These are phyloP conservation scores for Phytophthora kernoviae DNA, from an alignment of 352 stramenopile genomes.

Conservation along the genomic window DNA sequence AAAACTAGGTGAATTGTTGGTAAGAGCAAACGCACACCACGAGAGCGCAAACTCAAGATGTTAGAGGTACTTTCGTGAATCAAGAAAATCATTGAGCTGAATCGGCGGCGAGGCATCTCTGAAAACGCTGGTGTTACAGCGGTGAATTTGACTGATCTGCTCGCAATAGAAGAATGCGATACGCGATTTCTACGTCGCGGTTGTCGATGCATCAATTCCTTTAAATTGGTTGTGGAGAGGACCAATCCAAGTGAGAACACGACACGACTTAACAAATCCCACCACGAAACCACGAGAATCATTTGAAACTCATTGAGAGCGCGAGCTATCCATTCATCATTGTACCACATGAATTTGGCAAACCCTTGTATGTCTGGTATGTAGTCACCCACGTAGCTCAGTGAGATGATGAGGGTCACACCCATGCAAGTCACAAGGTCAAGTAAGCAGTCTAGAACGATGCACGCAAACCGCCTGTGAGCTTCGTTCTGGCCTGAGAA, in stretches of 20 bases:
- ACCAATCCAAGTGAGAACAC: constrained; percentile 31
- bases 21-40: not conserved
- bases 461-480: constrained; percentile 17
- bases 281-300: constrained; percentile 29
- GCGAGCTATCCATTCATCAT: constrained; percentile 35
- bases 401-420: constrained; percentile 14
- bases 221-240: constrained; percentile 30
- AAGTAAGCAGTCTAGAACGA: constrained; percentile 22
- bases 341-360: constrained; percentile 18
- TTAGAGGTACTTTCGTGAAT: not conserved
- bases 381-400: constrained; percentile 21
- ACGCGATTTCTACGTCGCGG: constrained; percentile 6
- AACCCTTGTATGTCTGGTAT: constrained; percentile 19
- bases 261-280: constrained; percentile 20
- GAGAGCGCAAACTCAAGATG: not conserved
- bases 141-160: not conserved
- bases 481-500: constrained; percentile 16
- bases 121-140: not conserved
- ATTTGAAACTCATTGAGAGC: constrained; percentile 33
- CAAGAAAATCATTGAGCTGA: no score
- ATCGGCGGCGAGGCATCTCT: not conserved
- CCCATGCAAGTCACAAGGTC: constrained; percentile 28
- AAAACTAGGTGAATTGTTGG: constrained; percentile 16
- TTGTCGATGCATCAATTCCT: constrained; percentile 16
- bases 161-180: not conserved